Evolutionary conservation across 768 basidiomycete genomes (phyloP).

Genomic region (Amanita jacksonii): DNA sequence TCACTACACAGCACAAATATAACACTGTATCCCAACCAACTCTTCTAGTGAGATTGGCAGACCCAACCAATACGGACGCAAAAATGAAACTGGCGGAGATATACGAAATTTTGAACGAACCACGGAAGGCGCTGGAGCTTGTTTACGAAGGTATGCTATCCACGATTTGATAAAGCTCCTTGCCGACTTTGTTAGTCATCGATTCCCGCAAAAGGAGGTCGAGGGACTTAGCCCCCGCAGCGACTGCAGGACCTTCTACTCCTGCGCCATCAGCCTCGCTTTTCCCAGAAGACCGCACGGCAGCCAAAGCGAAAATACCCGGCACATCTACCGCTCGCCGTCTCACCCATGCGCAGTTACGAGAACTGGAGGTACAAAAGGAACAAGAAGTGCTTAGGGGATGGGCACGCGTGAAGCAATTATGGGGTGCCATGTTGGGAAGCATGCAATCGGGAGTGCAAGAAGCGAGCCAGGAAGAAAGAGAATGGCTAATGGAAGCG

Average conservation of each 20-base stretch:
- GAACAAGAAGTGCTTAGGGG: conserved; percentile 55
- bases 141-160: conserved; percentile 63
- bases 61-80: conserved; percentile 70
- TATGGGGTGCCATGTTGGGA: conserved; percentile 48
- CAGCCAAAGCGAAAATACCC: conserved; percentile 23
- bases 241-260: conserved; percentile 11
- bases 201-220: conserved; percentile 47
- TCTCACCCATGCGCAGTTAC: conserved; percentile 48
- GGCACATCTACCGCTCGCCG: conserved; percentile 20
- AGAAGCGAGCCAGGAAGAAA: conserved; percentile 15
- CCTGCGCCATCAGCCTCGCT: conserved; percentile 35
- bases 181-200: conserved; percentile 31
- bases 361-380: conserved; percentile 53
- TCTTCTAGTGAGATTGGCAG: conserved; percentile 54
- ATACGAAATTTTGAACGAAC: conserved; percentile 76
- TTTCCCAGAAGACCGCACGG: conserved; percentile 50
- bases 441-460: conserved; percentile 28
- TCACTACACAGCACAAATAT: too few species aligned
- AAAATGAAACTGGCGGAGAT: conserved; percentile 89
- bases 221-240: conserved; percentile 15
- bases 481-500: conserved; percentile 77
- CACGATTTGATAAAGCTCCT: not conserved
- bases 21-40: too few species aligned
- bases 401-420: conserved; percentile 48
- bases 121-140: conserved; percentile 71